A percentile compares a stretch with the other conserved stretches of the same genome.
These are phyloP conservation scores for Echeveria elegans DNA, from an alignment of 164 flowering plant species.

Conservation along the genomic window DNA sequence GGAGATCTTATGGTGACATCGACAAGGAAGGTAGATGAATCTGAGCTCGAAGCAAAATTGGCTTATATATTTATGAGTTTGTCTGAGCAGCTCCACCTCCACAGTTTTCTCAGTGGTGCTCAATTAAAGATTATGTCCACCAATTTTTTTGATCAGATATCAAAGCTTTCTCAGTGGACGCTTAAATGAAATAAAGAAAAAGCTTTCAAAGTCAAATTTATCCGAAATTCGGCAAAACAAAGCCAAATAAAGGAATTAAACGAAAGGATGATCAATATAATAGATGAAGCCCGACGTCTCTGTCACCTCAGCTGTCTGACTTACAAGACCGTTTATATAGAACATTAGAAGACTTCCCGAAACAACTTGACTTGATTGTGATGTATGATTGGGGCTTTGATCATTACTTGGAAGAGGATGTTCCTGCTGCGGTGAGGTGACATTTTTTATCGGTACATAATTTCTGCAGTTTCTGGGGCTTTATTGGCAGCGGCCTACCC, in stretches of 20 bases:
- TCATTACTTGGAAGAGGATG: too few relatives aligned
- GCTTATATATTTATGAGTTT: conserved; percentile 64
- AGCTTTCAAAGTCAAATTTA: conserved; percentile 50
- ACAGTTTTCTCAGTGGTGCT: conserved; percentile 83
- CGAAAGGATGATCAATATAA: conserved; percentile 56
- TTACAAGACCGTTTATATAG: conserved; percentile 66
- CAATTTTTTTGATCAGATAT: conserved; percentile 70
- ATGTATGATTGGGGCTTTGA: too few relatives aligned
- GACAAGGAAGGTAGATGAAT: conserved; percentile 49
- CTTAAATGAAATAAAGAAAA: conserved; percentile 57
- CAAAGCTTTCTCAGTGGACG: conserved; percentile 55
- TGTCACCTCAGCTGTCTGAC: conserved; percentile 75
- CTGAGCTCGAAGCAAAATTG: conserved; percentile 56
- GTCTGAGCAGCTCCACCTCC: conserved; percentile 73
- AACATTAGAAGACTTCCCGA: too few relatives aligned
- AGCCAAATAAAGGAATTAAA: conserved; percentile 73
- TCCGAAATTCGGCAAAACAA: conserved; percentile 60
- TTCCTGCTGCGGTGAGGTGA: too few relatives aligned
- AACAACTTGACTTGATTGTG: too few relatives aligned
- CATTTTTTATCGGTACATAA: conserved; percentile 22
- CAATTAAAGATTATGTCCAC: conserved; percentile 65
- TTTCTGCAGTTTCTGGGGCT: conserved; percentile 29
- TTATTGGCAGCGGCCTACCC: conserved; percentile 75
- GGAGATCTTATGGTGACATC: conserved; percentile 23
- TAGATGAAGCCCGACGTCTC: conserved; percentile 85